These are phyloP conservation scores for Leccinum broughii DNA, from an alignment of 768 basidiomycete genomes.

Conservation along the genomic window DNA sequence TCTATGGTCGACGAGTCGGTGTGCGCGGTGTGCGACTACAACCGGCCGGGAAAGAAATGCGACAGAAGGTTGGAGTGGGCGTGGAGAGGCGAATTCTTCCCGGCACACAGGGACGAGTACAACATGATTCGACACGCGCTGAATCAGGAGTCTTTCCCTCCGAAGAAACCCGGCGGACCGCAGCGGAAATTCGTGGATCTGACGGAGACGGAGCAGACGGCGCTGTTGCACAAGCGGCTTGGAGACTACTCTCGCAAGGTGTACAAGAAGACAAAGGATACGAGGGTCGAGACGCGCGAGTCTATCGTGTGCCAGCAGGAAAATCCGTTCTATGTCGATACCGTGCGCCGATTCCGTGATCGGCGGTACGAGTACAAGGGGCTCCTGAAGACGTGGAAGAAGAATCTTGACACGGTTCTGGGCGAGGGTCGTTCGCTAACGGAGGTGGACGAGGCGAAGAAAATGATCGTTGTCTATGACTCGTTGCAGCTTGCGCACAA, in stretches of 20 bases:
- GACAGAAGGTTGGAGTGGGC: conserved; percentile 96
- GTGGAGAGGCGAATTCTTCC: conserved; percentile 98
- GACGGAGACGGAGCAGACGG: conserved; percentile 81
- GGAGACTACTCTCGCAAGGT: conserved; percentile 99
- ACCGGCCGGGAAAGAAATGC: conserved; percentile 93
- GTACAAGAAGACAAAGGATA: conserved; percentile 98
- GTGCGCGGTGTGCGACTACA: conserved; percentile 98
- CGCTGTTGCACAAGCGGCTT: conserved; percentile 91
- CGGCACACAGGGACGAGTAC: conserved; percentile 93
- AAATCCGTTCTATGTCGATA: conserved; percentile 99
- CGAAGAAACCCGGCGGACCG: conserved; percentile 70
- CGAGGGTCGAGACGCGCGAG: conserved; percentile 89
- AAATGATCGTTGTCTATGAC: conserved; percentile 98
- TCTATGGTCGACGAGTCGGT: conserved; percentile 95
- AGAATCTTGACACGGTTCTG: conserved; percentile 80
- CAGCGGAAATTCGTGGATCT: conserved; percentile 84
- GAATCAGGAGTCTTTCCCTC: conserved; percentile 91
- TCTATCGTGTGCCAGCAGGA: conserved; percentile 97
- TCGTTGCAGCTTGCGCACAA: conserved; percentile 99
- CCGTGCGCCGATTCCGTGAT: conserved; percentile 95
- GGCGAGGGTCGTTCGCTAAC: conserved; percentile 72
- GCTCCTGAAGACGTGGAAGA: conserved; percentile 98
- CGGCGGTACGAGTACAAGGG: conserved; percentile 99
- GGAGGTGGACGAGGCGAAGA: conserved; percentile 95
- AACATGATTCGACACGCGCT: conserved; percentile 99